Evolutionary conservation across 352 stramenopile genomes (phyloP), one percentile per base, ranked within the genome.

Genomic region (Bremia lactucae): DNA sequence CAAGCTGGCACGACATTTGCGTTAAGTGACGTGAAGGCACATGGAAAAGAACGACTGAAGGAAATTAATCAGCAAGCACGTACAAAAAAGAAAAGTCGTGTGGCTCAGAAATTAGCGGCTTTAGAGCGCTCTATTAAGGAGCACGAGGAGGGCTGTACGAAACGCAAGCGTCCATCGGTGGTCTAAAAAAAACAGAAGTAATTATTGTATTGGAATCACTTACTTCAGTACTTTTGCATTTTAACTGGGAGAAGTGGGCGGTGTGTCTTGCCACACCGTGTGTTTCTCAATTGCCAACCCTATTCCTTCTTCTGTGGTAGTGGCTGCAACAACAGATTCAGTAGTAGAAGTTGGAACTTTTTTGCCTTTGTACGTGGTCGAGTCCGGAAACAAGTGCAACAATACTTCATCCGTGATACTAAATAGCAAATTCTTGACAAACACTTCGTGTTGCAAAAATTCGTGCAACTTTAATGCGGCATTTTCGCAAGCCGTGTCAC

Each of bases 401-500:
- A 87, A 61, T 39, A 90, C 51, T 43, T 87, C 75, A 54, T 90
- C 80, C 29, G 65, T 59, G 43, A 89, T 60, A 49, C 67, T 87
- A 45, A 89, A 90, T 20, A 85, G 40, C 40, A 93, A 42, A 43
- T 89, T 93, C 63, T 89, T 89, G 24, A 90, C 66, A 51, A 90
- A 83, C n/a, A 85, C 60, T 43, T 89, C 74, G 62, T 90, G 77
- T 62, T 93, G 80, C 44, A 90, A 37, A 35, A 93, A 89, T 54
- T 89, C 78, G 50, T 90, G 77, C 31, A 93, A 56, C 59, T 93
- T 92, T 44, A 85, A 61, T 34, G 72, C 70, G 31, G 72, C 79
- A 48, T 82, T 86, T 45, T 81, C 64, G 34, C 70, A 82, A 18
- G 79, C 72, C 15, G 48, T 73, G 14, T 92, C 76, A 40, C 80